Evolutionary conservation across 257 asterid species (phyloP).

Genomic region (Solanum chiquidenum): DNA sequence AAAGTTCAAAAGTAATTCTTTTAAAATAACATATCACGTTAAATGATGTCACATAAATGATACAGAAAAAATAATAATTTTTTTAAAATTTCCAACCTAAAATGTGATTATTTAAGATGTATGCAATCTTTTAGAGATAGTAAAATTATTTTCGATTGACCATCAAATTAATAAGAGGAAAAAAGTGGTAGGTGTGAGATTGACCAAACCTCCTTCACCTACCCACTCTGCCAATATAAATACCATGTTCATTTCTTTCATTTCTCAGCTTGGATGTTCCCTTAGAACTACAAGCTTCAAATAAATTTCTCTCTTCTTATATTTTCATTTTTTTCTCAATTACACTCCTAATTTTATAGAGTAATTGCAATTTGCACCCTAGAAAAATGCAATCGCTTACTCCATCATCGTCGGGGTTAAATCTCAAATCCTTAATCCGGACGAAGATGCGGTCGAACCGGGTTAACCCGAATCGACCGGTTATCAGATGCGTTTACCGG

Average conservation of each 20-base stretch:
- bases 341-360: neutral
- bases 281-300: slow-evolving; percentile 27
- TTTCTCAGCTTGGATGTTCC: slow-evolving; percentile 71
- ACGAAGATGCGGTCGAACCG: slow-evolving; percentile 13
- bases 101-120: fast-evolving
- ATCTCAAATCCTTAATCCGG: slow-evolving; percentile 27
- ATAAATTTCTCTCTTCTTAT: neutral
- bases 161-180: neutral
- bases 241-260: slow-evolving; percentile 8
- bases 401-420: slow-evolving; percentile 18
- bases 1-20: too few relatives aligned
- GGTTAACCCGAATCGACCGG: slow-evolving; percentile 4
- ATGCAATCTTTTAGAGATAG: neutral
- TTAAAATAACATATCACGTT: too few relatives aligned
- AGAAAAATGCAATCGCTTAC: slow-evolving; percentile 10
- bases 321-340: neutral
- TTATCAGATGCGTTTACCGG: slow-evolving; percentile 23
- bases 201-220: slow-evolving; percentile 27
- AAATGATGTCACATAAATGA: too few relatives aligned
- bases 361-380: neutral
- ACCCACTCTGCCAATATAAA: slow-evolving; percentile 20
- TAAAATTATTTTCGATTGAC: fast-evolving
- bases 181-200: slow-evolving; percentile 50
- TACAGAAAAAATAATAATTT: neutral
- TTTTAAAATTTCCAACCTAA: too few relatives aligned